Evolutionary conservation across 805 yeast species (phyloP), one percentile per base, ranked within the genome.

Genomic region (Metschnikowia noctiluminum): DNA sequence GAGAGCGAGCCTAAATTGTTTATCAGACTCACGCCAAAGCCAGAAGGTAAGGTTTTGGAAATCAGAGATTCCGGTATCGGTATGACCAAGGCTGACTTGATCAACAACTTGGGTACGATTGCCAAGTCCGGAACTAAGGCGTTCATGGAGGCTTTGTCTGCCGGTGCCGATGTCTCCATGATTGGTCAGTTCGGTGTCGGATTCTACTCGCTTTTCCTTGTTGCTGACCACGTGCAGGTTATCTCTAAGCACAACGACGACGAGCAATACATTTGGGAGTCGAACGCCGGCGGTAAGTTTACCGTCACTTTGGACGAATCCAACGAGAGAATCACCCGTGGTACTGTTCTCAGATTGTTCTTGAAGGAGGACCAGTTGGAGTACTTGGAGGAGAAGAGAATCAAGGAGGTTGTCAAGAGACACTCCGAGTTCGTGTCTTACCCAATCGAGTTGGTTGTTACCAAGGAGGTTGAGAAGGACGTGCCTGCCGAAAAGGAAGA

Each of bases 101-200:
- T 94, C 68, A 94, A 95, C 85, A 94, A 94, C 81, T 87, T 94
- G 75, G 99, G 99, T 86, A 94, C 98, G 60, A 94, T 94, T 70
- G 99, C 99, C 69, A 94, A 94, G 79, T 94, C 99, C 60, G 99
- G 99, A 79, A 94, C 99, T 64, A 94, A 94, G 80, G 89, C 96
- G 62, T 94, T 94, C 76, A 94, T 94, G 99, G 99, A 94, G 79
- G 99, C 99, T 60, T 81, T 95, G 60, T 86, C 96, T 59, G 98
- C 97, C 58, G 99, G 99, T 78, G 99, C 99, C 54, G 99, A 94
- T 74, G 97, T 94, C 56, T 91, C 98, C 58, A 94, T 94, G 99
- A 94, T 94, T 78, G 99, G 99, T 83, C 99, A 94, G 80, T 94
- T 94, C 80, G 99, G 99, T 90, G 99, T 94, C 64, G 99, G 99